Evolutionary conservation across 257 asterid genomes (phyloP), one percentile per base, ranked within the genome.

Genomic region (Solanum virginianum): DNA sequence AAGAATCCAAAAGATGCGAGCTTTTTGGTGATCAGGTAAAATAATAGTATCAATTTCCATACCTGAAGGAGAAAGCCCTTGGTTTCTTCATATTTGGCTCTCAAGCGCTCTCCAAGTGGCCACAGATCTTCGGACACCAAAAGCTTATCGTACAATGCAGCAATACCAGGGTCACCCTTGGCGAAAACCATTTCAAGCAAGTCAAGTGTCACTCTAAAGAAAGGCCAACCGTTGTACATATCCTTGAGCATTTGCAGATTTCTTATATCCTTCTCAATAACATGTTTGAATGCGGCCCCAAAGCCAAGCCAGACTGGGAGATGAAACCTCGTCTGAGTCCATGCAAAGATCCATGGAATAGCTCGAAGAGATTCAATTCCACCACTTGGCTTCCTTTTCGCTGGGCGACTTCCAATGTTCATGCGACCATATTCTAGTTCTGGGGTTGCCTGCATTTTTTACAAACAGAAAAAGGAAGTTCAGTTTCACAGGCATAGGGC

Each of bases 231-330:
- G 0, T 88, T 94, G 94, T 95, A 95, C 99, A 95, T 95, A 56
- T 94, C 98, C 86, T 86, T 92, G 17, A 95, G 96, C 93, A 91
- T 91, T 41, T 93, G 93, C 84, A 95, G 91, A 86, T 92, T 95
- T 80, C 91, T 88, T 59, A 86, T 81, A 87, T 93, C 96, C 89
- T 92, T 95, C 10, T 88, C 90, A 4, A 92, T 90, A 29, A 84
- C 84, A 22, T 92, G 94, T 83, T 90, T 90, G 86, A 95, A 86
- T 20, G 99, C 98, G 47, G 90, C 92, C 43, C 97, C 99, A 80
- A 95, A 94, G 24, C 99, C 98, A 57, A 95, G 98, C 99, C 99
- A 95, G 68, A 95, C 99, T 0, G 99, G 99, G 32, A 95, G 98
- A 89, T 95, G 99, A 80, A 95, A 95, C 70, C 99, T 92, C 7